A percentile compares a stretch with the other conserved stretches of the same genome.
Conservation (phyloP, 2,329 filamentous ascomycete species). For the Acrocalymma vagum region DNA sequence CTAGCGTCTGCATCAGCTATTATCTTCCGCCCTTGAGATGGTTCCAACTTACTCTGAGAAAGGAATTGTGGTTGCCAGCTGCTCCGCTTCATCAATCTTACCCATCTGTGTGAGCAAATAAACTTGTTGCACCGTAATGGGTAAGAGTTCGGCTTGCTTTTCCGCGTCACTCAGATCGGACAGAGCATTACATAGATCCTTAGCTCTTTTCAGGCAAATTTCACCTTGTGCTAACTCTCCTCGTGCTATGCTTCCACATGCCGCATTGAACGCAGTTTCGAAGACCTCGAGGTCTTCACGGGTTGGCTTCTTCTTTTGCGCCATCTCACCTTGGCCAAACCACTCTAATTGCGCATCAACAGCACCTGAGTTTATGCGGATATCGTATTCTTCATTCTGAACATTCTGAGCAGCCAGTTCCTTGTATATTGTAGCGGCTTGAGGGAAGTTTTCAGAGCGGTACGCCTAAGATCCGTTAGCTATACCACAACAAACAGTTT, state of each 20-base stretch:
- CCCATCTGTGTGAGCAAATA: constrained; percentile 75
- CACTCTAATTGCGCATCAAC: constrained; percentile 77
- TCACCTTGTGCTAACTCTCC: constrained; percentile 72
- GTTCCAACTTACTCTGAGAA: constrained; percentile 63
- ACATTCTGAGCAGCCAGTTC: constrained; percentile 60
- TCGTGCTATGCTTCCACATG: constrained; percentile 75
- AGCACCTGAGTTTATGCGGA: constrained; percentile 79
- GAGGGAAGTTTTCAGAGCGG: constrained; percentile 75
- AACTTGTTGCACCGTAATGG: constrained; percentile 79
- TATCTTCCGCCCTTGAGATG: background rate
- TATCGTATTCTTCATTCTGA: constrained; percentile 74
- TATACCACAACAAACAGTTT: background rate
- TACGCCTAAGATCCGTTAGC: constrained; percentile 63
- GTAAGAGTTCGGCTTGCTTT: constrained; percentile 75
- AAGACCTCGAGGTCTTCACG: constrained; percentile 76
- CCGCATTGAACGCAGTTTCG: constrained; percentile 83
- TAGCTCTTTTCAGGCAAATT: constrained; percentile 73
- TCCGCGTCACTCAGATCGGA: constrained; percentile 79
- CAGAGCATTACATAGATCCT: constrained; percentile 74
- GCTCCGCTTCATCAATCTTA: constrained; percentile 70
- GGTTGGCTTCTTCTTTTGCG: constrained; percentile 63
- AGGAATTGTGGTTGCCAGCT: constrained; percentile 69
- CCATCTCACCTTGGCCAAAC: constrained; percentile 64
- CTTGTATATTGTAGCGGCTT: constrained; percentile 71
- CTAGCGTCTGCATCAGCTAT: constrained; percentile 50